These are phyloP conservation scores for Cichorium intybus DNA, from an alignment of 140 eudicot species.

Conservation along the genomic window DNA sequence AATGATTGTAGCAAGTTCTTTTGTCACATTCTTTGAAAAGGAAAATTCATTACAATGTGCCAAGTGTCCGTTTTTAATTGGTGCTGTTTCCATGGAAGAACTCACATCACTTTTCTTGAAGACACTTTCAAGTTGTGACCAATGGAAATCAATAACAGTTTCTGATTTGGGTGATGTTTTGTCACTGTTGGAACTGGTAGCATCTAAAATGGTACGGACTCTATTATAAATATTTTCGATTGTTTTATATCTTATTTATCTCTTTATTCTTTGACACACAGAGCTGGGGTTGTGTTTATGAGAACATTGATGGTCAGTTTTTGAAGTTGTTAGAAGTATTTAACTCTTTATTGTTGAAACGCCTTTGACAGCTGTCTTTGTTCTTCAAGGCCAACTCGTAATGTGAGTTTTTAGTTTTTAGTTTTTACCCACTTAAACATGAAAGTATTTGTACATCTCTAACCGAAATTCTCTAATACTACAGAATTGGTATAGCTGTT, in stretches of 20 bases:
- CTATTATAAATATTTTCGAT: not conserved
- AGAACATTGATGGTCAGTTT: constrained; percentile 42
- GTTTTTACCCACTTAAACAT: no score
- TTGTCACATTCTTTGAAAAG: constrained; percentile 51
- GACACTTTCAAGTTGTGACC: no score
- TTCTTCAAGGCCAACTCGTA: constrained; percentile 72
- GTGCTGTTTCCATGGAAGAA: constrained; percentile 52
- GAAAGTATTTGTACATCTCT: no score
- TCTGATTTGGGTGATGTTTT: constrained; percentile 51
- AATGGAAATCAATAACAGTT: constrained; percentile 7
- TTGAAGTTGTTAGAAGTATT: constrained; percentile 42
- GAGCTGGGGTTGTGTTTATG: constrained; percentile 69
- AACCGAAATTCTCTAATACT: not conserved
- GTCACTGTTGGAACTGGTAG: constrained; percentile 71
- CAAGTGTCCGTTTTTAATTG: constrained; percentile 63
- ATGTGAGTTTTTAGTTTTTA: constrained; percentile 61
- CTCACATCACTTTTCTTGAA: constrained; percentile 47
- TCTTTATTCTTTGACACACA: constrained; percentile 34
- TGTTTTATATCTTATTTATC: not conserved
- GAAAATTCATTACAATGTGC: constrained; percentile 38
- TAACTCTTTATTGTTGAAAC: constrained; percentile 32
- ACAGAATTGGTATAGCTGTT: constrained; percentile 73
- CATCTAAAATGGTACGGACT: constrained; percentile 65
- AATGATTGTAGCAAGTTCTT: constrained; percentile 55
- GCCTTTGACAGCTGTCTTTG: constrained; percentile 46